phyloP scores from a whole-genome alignment of 352 stramenopile genomes.

The Globisporangium cylindrosporum region DNA sequence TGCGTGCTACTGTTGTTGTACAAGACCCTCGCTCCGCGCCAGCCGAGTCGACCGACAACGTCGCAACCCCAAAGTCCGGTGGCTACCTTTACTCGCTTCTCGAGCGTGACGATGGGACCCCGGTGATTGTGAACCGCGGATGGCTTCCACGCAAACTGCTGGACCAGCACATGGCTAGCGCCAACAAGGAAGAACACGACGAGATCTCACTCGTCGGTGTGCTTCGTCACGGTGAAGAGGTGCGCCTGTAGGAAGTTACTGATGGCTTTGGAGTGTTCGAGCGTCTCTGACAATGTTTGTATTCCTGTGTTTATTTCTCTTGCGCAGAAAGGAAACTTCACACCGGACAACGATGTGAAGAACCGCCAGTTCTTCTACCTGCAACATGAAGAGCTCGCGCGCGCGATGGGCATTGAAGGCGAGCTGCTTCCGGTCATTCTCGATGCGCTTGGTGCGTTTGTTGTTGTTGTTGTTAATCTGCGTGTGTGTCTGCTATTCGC shows the following conservation, averaged over 20 bases:
- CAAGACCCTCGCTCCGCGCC: conserved; percentile 79
- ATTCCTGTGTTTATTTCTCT: not conserved
- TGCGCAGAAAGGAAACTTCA: conserved; percentile 69
- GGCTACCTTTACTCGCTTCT: conserved; percentile 86
- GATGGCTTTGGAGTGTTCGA: not conserved
- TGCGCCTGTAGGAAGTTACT: conserved; percentile 16
- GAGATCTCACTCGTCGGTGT: conserved; percentile 65
- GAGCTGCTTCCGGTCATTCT: conserved; percentile 71
- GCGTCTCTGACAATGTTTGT: not conserved
- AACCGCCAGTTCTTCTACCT: conserved; percentile 84
- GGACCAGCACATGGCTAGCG: conserved; percentile 57
- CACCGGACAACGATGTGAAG: conserved; percentile 69
- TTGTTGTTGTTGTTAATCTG: not conserved
- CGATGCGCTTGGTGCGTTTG: conserved; percentile 56
- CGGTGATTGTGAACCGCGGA: conserved; percentile 83
- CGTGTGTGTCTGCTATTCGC: not conserved
- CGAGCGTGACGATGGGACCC: conserved; percentile 67
- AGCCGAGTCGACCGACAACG: conserved; percentile 69
- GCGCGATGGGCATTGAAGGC: conserved; percentile 71
- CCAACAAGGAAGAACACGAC: conserved; percentile 54
- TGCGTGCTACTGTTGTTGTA: not conserved
- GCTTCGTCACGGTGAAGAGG: conserved; percentile 76
- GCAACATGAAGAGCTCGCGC: conserved; percentile 70
- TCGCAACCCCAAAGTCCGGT: conserved; percentile 76
- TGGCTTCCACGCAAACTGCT: conserved; percentile 79